These are phyloP conservation scores for Colletotrichum incanum DNA, from an alignment of 2,329 filamentous ascomycete genomes.

Conservation along the genomic window DNA sequence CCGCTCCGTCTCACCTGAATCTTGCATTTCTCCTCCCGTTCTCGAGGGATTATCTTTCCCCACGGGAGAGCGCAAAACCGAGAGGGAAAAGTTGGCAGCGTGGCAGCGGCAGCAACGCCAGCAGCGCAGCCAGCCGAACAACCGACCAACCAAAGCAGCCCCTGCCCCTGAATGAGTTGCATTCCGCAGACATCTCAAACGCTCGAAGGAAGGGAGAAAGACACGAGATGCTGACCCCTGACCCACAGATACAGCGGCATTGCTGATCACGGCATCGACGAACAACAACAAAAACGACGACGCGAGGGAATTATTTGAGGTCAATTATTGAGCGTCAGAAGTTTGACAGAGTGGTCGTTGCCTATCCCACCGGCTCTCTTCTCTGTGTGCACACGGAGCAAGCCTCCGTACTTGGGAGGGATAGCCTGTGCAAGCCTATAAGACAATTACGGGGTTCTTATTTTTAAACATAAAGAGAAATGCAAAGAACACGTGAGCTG, in stretches of 20 bases:
- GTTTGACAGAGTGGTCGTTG: too few relatives aligned
- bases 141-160: constrained; percentile 1
- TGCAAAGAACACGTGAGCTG: constrained; percentile 24
- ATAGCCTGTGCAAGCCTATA: not conserved
- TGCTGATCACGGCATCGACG: constrained; percentile 3
- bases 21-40: constrained; percentile 35
- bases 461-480: constrained; percentile 3
- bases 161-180: constrained; percentile 20
- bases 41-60: constrained; percentile 32
- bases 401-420: constrained; percentile 1
- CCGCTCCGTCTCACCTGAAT: constrained; percentile 42
- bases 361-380: not conserved
- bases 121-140: constrained; percentile 10
- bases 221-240: constrained; percentile 4
- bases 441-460: not conserved
- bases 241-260: constrained; percentile 1
- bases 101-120: not conserved
- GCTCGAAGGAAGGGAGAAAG: not conserved
- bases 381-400: not conserved
- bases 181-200: constrained; percentile 19
- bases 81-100: constrained; percentile 9
- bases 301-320: not conserved
- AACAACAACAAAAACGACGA: not conserved
- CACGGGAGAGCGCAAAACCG: constrained; percentile 18
- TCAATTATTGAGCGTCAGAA: not conserved